These are phyloP conservation scores for Rubroboletus satanas DNA, from an alignment of 768 basidiomycete species.

Conservation along the genomic window DNA sequence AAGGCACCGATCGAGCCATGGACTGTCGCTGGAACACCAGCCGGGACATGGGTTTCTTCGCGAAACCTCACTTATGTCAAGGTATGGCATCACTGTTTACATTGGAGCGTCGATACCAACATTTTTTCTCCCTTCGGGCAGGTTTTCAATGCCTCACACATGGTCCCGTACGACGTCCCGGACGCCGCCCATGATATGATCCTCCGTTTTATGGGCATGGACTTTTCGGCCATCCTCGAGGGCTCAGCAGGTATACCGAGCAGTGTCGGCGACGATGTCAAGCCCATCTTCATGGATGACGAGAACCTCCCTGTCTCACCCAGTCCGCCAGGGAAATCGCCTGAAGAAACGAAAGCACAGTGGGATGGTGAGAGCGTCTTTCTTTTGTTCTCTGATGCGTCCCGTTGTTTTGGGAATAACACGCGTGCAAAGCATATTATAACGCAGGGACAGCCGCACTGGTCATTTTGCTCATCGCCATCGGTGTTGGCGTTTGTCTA, in stretches of 20 bases:
- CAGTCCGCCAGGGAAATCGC: slow-evolving; percentile 48
- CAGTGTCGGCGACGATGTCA: slow-evolving; percentile 67
- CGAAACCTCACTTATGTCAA: slow-evolving; percentile 93
- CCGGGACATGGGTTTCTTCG: slow-evolving; percentile 88
- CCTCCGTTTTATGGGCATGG: slow-evolving; percentile 91
- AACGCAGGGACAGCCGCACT: slow-evolving; percentile 86
- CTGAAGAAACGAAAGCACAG: slow-evolving; percentile 78
- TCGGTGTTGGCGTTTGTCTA: slow-evolving; percentile 67
- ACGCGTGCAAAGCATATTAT: slow-evolving; percentile 68
- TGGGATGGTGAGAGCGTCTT: slow-evolving; percentile 69
- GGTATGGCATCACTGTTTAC: slow-evolving; percentile 35
- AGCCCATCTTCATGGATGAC: slow-evolving; percentile 57
- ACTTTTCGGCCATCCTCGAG: slow-evolving; percentile 77
- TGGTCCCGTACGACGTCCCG: slow-evolving; percentile 88
- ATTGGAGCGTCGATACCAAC: not conserved
- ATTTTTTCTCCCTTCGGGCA: slow-evolving; percentile 24
- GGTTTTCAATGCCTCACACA: slow-evolving; percentile 94
- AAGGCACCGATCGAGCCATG: slow-evolving; percentile 68
- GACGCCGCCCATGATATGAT: slow-evolving; percentile 96
- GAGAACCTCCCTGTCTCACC: slow-evolving; percentile 36
- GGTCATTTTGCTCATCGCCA: slow-evolving; percentile 70
- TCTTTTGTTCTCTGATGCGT: not conserved
- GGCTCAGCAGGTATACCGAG: slow-evolving; percentile 80
- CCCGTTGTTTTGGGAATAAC: not conserved
- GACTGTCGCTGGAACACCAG: slow-evolving; percentile 69